Percentiles rank a stretch among this genome's conserved stretches.
These are phyloP conservation scores for Carex littledalei DNA, from an alignment of 176 grass and related monocot genomes.

Conservation along the genomic window DNA sequence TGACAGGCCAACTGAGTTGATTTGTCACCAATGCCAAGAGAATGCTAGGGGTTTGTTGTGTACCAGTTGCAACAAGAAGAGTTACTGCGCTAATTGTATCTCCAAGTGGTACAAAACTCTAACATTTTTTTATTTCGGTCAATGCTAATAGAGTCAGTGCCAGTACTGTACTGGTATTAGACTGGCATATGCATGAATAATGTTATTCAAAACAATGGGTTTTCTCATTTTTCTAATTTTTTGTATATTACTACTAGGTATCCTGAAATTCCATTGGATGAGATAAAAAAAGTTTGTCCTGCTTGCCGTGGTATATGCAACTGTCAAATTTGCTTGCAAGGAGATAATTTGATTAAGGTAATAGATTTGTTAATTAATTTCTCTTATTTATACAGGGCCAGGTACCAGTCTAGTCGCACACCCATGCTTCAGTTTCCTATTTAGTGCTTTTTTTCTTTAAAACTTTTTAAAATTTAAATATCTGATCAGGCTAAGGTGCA, in stretches of 20 bases:
- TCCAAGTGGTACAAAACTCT: conserved; percentile 51
- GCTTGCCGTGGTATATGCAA: conserved; percentile 98
- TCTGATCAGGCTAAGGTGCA: conserved; percentile 67
- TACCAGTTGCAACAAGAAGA: conserved; percentile 62
- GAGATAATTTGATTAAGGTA: conserved; percentile 88
- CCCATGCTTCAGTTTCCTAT: neutral
- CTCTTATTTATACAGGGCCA: neutral
- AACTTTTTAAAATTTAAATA: neutral
- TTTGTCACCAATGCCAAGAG: conserved; percentile 81
- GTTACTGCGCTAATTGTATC: conserved; percentile 65
- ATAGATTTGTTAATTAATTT: conserved; percentile 13
- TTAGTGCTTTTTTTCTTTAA: neutral
- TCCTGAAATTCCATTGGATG: conserved; percentile 68
- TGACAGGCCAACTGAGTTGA: conserved; percentile 29
- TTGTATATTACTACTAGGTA: conserved; percentile 47
- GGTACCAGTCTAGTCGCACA: neutral
- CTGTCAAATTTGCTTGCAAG: conserved; percentile 76
- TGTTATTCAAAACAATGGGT: neutral
- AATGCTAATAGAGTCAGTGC: neutral
- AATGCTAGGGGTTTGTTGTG: conserved; percentile 47
- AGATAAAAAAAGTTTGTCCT: conserved; percentile 71
- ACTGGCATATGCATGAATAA: neutral
- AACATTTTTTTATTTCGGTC: conserved; percentile 13
- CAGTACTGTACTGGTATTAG: neutral
- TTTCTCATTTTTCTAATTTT: conserved; percentile 11